Base-by-base conservation (phyloP, 805 yeast genomes). In the Candida vaughaniae region DNA sequence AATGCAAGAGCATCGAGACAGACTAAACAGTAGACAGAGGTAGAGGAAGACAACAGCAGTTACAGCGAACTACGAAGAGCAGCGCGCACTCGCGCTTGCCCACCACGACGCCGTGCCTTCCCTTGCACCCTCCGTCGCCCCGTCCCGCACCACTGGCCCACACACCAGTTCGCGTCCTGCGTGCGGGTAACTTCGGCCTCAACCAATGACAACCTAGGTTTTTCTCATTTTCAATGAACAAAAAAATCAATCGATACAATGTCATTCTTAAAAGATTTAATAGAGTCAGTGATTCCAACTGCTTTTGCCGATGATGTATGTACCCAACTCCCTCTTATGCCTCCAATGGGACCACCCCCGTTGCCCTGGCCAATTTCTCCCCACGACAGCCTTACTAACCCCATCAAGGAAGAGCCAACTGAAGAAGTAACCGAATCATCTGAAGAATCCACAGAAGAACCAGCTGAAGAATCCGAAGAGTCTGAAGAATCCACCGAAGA, bases 261-360 rank as follows among this genome's bases (percentile, higher is more conserved):
- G 76, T 62, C 74, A 51, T 69, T 78, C 56, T 73, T 79, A 55
- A 75, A 71, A 60, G 95, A 87, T 66, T 68, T 88, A 57, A 82
- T 85, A 68, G 95, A 87, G 59, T 76, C 84, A 43, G 72, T 85
- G 48, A 68, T 78, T 49, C 95, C 96, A 60, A 75, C 85, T 52
- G 95, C 95, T 36, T 80, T 75, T 68, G 96, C 95, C 54, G 95
- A 85, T 54, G 81, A 76, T 63, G 78, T 67, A 67, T 55, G 73
- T 67, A 15, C 16, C 23, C 10, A 20, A 20, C 10, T 10, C 23
- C 23, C 23, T 20, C 9, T 20, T 20, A 6, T 12, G 7, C 16
- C 7, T 16, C 7, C 10, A 10, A 20, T 6, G 10, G 23, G 23
- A 20, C 23, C 23, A 20, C 23, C 23, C 23, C 23, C 23, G 23